phyloP scores from a whole-genome alignment of 2,329 filamentous ascomycete species.

The Dichotomopilus funicola region DNA sequence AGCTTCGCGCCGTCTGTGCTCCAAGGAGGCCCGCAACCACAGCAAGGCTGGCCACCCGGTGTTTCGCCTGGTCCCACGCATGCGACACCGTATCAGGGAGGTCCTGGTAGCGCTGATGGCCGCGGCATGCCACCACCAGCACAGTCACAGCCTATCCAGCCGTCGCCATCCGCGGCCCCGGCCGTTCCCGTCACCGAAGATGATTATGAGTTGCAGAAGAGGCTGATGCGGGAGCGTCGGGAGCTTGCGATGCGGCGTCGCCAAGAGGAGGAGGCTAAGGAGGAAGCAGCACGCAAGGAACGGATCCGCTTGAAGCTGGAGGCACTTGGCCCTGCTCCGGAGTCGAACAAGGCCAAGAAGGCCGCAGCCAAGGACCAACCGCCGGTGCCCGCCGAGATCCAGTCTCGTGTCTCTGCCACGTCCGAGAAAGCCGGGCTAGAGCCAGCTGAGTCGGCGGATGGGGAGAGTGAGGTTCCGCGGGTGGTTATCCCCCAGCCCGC shows the following conservation, averaged over 20 bases:
- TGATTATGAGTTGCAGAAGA: slow-evolving; percentile 31
- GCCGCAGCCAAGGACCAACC: slow-evolving; percentile 42
- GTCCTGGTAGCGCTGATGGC: slow-evolving; percentile 1
- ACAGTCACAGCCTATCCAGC: slow-evolving; percentile 16
- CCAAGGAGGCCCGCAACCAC: slow-evolving; percentile 28
- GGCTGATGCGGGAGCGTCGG: slow-evolving; percentile 64
- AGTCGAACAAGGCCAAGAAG: slow-evolving; percentile 53
- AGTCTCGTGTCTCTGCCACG: slow-evolving; percentile 16
- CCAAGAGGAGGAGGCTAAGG: slow-evolving; percentile 61
- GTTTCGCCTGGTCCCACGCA: slow-evolving; percentile 39
- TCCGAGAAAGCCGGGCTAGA: slow-evolving; percentile 1
- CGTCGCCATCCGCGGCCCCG: slow-evolving; percentile 22
- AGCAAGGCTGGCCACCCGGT: slow-evolving; percentile 36
- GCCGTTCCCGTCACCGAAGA: slow-evolving; percentile 22
- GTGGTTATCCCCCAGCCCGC: neutral
- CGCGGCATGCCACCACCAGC: slow-evolving; percentile 18
- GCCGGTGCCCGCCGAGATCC: slow-evolving; percentile 27
- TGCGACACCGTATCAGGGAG: slow-evolving; percentile 32
- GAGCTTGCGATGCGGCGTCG: slow-evolving; percentile 63
- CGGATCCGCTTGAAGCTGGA: slow-evolving; percentile 67
- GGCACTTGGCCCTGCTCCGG: slow-evolving; percentile 58
- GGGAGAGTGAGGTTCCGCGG: slow-evolving; percentile 16
- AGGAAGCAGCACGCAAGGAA: slow-evolving; percentile 65
- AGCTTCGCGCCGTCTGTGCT: slow-evolving; percentile 35
- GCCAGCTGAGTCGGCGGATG: slow-evolving; percentile 18